A percentile compares a stretch with the other conserved stretches of the same genome.
Conservation (phyloP, 2,329 filamentous ascomycete genomes). For the Calonectria montana region DNA sequence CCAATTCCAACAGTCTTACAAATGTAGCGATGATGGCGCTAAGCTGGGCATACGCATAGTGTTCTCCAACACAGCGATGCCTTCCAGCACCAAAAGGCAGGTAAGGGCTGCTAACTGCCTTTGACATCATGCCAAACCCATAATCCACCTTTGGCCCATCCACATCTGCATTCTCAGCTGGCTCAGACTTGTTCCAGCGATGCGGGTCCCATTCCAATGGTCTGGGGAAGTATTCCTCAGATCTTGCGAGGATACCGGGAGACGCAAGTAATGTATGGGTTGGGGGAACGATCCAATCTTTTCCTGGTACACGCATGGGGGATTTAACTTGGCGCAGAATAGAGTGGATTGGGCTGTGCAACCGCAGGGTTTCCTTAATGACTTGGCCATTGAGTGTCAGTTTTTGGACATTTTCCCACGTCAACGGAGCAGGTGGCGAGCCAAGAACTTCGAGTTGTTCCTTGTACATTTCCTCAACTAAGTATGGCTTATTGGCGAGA, state of each 20-base stretch:
- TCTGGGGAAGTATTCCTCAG: slow-evolving; percentile 81
- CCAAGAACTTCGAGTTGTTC: slow-evolving; percentile 83
- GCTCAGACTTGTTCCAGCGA: slow-evolving; percentile 75
- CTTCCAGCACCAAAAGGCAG: slow-evolving; percentile 95
- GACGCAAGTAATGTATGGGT: slow-evolving; percentile 86
- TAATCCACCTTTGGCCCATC: slow-evolving; percentile 86
- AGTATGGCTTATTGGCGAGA: slow-evolving; percentile 80
- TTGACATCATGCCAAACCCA: slow-evolving; percentile 92
- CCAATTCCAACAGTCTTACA: slow-evolving; percentile 81
- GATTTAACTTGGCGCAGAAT: slow-evolving; percentile 92
- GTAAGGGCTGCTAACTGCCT: slow-evolving; percentile 89
- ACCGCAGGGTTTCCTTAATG: slow-evolving; percentile 89
- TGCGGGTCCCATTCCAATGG: slow-evolving; percentile 88
- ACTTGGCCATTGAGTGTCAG: slow-evolving; percentile 84
- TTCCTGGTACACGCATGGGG: slow-evolving; percentile 84
- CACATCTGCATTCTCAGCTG: slow-evolving; percentile 59
- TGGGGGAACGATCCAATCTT: slow-evolving; percentile 83
- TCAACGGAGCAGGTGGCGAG: slow-evolving; percentile 76
- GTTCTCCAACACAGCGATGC: slow-evolving; percentile 94
- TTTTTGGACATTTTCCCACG: slow-evolving; percentile 80
- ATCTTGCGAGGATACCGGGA: slow-evolving; percentile 81
- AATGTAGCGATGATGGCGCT: slow-evolving; percentile 83
- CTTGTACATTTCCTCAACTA: slow-evolving; percentile 82
- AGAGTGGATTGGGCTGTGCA: slow-evolving; percentile 93
- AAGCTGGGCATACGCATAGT: slow-evolving; percentile 93